phyloP scores from a whole-genome alignment of 208 protist species.

The Phytomonas sp. region DNA sequence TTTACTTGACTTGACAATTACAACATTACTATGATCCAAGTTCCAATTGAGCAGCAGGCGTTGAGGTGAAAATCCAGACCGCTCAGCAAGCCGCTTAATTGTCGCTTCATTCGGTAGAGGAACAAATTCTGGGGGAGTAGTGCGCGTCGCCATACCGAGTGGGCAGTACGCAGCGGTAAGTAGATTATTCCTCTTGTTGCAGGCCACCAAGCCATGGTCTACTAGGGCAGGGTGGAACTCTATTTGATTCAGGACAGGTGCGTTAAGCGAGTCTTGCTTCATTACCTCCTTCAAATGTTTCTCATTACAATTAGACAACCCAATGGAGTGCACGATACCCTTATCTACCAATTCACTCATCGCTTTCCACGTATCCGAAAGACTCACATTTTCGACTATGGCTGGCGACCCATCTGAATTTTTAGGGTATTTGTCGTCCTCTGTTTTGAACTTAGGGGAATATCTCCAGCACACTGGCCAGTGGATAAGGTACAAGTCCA shows the following conservation, averaged over 20 bases:
- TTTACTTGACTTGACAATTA: constrained; percentile 70
- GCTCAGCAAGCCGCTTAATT: constrained; percentile 37
- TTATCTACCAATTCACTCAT: constrained; percentile 80
- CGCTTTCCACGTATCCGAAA: constrained; percentile 77
- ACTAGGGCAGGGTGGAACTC: constrained; percentile 78
- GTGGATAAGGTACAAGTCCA: constrained; percentile 92
- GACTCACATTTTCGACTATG: constrained; percentile 40
- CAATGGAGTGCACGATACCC: constrained; percentile 84
- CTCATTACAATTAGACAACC: constrained; percentile 75
- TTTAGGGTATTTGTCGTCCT: constrained; percentile 63
- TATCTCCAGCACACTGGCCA: constrained; percentile 85
- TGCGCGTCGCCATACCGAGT: constrained; percentile 62
- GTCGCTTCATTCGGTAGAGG: constrained; percentile 35
- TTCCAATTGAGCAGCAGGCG: constrained; percentile 77
- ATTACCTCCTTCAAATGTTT: constrained; percentile 54
- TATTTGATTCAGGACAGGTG: constrained; percentile 85
- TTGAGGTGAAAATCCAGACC: constrained; percentile 53
- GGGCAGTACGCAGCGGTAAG: constrained; percentile 82
- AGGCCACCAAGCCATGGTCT: constrained; percentile 36
- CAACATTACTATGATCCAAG: constrained; percentile 71
- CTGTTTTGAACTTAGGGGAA: constrained; percentile 29
- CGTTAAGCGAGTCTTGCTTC: constrained; percentile 10
- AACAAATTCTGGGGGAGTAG: constrained; percentile 48
- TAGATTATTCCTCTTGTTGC: constrained; percentile 51
- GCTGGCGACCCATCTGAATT: constrained; percentile 29